Base-by-base conservation (phyloP, 805 yeast species). In the Scheffersomyces lignosus region DNA sequence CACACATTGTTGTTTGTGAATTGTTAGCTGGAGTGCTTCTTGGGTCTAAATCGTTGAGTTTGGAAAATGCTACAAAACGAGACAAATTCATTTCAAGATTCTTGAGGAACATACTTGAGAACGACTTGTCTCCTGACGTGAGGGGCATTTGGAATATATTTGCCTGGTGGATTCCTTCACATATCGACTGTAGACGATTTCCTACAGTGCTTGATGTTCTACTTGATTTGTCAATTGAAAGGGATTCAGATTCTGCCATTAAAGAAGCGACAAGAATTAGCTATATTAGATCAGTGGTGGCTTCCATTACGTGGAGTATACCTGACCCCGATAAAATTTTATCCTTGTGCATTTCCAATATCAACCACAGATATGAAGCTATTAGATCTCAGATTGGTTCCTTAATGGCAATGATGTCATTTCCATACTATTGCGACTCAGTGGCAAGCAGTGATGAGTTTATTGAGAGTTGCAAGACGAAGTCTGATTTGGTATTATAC, bases 1-100 rank as follows among this genome's bases (percentile, higher is more conserved):
- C 84, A 2, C 95, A 90, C 54, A 80, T 93, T 18, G 80, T 83
- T 8, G 69, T 75, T 1, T 78, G 87, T 38, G 97, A 90, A 56
- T 56, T 87, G 2, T 62, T 81, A 18, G 72, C 81, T 13, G 95
- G 90, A 2, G 47, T 88, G 5, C 53, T 86, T 14, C 51, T 77
- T 5, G 71, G 79, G 2, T 64, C 80, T 5, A 70, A 64, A 36
- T 60, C 54, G 36, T 66, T 78, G n/a, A 54, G 62, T 2, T 47
- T 56, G 0, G 63, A 62, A 3, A 54, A 61, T 23, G 28, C 62
- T 6, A 42, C 45, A 2, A 44, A 48, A 6, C 64, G 82, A 40
- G 86, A 81, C 45, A 51, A 44, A 0, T 74, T 71, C 35, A 51
- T 84, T 15, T 51, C 69, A 1, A 47, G 42, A 1, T 78, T 77